Percentiles rank a stretch among this genome's conserved stretches.
Evolutionary conservation across 371 early-diverging fungal genomes (phyloP).

Genomic region (Phascolomyces articulosus): DNA sequence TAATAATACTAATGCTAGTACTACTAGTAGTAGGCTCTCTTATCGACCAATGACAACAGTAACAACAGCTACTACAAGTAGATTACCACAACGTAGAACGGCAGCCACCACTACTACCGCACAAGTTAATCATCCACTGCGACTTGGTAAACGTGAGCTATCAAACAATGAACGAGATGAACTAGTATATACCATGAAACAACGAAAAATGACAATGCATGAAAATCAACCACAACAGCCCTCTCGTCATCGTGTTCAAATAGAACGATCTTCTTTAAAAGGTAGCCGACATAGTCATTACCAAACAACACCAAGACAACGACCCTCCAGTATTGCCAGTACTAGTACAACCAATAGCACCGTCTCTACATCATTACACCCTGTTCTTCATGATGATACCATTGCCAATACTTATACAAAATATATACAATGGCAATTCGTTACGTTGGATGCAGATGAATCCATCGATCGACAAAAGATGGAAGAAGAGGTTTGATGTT

Average conservation of each 20-base stretch:
- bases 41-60: too few species aligned
- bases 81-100: not conserved
- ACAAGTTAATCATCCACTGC: not conserved
- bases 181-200: too few species aligned
- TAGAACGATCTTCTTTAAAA: not conserved
- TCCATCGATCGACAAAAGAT: not conserved
- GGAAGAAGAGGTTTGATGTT: constrained; percentile 7
- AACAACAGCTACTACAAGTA: too few species aligned
- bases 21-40: not conserved
- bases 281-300: not conserved
- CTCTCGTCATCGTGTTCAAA: too few species aligned
- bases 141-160: not conserved
- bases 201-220: too few species aligned
- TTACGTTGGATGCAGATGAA: constrained; percentile 8
- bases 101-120: not conserved
- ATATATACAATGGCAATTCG: constrained; percentile 13
- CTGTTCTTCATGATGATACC: not conserved
- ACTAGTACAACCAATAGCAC: not conserved
- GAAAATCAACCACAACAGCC: not conserved
- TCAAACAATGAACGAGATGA: too few species aligned
- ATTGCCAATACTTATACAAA: constrained; percentile 5
- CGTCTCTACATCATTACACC: not conserved
- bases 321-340: too few species aligned
- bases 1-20: not conserved
- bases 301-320: not conserved